These are phyloP conservation scores for Emmonsiellopsis sp. DNA, from an alignment of 2,329 filamentous ascomycete genomes.

Conservation along the genomic window DNA sequence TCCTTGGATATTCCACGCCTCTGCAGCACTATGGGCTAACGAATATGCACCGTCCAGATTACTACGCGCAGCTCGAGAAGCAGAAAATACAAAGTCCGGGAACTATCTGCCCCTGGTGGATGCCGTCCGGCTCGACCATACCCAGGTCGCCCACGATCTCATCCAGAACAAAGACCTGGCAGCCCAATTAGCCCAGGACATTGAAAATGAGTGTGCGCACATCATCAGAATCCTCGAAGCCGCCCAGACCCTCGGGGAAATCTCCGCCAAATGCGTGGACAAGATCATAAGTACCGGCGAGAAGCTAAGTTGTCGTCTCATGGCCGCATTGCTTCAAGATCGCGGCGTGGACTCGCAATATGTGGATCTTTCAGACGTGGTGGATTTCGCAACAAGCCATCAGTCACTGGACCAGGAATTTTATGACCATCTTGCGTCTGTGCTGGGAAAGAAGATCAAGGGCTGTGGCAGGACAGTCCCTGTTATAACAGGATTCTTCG, in stretches of 20 bases:
- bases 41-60: constrained; percentile 23
- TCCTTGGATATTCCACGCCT: neutral
- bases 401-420: constrained; percentile 56
- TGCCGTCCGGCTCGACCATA: constrained; percentile 74
- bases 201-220: constrained; percentile 70
- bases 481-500: constrained; percentile 89
- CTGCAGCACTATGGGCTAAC: neutral
- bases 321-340: constrained; percentile 76
- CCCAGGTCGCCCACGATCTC: constrained; percentile 58
- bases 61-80: constrained; percentile 41
- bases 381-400: constrained; percentile 53
- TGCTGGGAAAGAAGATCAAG: constrained; percentile 55
- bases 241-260: constrained; percentile 54
- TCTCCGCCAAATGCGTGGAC: constrained; percentile 70
- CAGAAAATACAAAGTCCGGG: constrained; percentile 37
- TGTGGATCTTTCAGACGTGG: constrained; percentile 75
- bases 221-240: constrained; percentile 65
- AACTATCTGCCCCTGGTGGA: constrained; percentile 67
- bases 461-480: constrained; percentile 61
- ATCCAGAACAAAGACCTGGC: constrained; percentile 51
- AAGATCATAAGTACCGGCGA: constrained; percentile 92
- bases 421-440: constrained; percentile 55
- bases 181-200: constrained; percentile 53
- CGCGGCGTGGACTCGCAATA: constrained; percentile 76
- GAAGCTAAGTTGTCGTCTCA: constrained; percentile 87